phyloP scores from a whole-genome alignment of 192 early-diverging fungal species.

The Linnemannia elongata region DNA sequence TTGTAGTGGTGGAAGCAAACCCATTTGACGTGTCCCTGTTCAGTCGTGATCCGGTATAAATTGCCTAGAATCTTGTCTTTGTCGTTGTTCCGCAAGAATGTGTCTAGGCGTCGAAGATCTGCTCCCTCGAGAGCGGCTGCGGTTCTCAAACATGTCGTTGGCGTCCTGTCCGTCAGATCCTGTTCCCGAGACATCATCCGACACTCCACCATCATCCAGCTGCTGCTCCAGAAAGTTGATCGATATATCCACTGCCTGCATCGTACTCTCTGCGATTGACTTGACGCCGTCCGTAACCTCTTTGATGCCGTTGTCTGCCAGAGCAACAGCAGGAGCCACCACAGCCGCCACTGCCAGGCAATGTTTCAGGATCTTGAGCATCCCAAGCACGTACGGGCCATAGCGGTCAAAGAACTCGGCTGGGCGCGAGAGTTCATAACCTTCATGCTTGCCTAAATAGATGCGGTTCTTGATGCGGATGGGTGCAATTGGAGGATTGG shows the following conservation, averaged over 20 bases:
- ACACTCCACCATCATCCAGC: not conserved
- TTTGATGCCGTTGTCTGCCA: not conserved
- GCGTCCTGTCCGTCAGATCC: not conserved
- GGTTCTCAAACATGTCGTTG: not conserved
- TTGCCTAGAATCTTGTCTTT: not conserved
- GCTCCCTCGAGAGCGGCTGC: not conserved
- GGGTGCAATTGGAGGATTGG: not conserved
- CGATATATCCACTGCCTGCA: not conserved
- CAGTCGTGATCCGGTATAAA: not conserved
- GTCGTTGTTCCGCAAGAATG: conserved; percentile 10
- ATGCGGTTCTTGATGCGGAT: not conserved
- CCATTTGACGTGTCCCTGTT: conserved; percentile 16
- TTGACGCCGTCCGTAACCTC: not conserved
- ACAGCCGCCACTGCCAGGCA: not conserved
- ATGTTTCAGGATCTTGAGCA: not conserved
- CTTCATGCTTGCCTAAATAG: conserved; percentile 3
- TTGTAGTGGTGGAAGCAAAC: conserved; percentile 15
- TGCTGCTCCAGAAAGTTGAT: too few relatives aligned
- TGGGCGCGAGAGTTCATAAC: not conserved
- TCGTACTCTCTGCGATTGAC: not conserved
- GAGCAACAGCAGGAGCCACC: not conserved
- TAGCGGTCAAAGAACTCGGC: conserved; percentile 1
- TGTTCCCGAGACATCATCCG: not conserved
- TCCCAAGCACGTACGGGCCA: not conserved
- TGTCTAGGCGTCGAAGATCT: not conserved